Conservation (phyloP, 2,329 filamentous ascomycete genomes). For the Trichoderma arundinaceum region DNA sequence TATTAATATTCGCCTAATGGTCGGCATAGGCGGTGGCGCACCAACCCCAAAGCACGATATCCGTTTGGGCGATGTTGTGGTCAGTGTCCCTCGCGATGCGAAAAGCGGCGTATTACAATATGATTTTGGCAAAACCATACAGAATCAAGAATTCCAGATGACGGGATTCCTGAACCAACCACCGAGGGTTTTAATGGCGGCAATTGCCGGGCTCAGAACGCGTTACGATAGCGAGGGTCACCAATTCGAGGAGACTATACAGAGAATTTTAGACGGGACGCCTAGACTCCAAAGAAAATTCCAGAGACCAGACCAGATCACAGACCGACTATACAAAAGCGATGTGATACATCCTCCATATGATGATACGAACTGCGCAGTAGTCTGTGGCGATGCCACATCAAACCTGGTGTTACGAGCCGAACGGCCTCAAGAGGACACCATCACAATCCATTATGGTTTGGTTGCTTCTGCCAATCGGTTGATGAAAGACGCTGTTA, state of each 20-base stretch:
- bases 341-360: slow-evolving; percentile 21
- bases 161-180: background rate
- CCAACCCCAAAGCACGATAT: slow-evolving; percentile 29
- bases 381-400: background rate
- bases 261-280: background rate
- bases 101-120: background rate
- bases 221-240: slow-evolving; percentile 29
- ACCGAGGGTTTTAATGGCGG: background rate
- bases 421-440: background rate
- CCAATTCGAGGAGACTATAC: slow-evolving; percentile 25
- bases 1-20: slow-evolving; percentile 25
- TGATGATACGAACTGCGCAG: background rate
- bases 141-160: background rate
- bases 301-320: slow-evolving; percentile 17
- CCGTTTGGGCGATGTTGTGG: slow-evolving; percentile 32
- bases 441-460: slow-evolving; percentile 1
- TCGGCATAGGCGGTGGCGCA: slow-evolving; percentile 32
- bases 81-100: slow-evolving; percentile 6
- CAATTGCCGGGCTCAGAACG: background rate
- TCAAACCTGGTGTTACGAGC: background rate
- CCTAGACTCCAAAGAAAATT: slow-evolving; percentile 30
- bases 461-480: slow-evolving; percentile 33
- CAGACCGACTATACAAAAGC: slow-evolving; percentile 31
- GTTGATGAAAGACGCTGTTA: slow-evolving; percentile 34
- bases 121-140: background rate